A percentile compares a stretch with the other conserved stretches of the same genome.
Conservation (phyloP, 495 filamentous ascomycete species). For the Platismatia glauca region DNA sequence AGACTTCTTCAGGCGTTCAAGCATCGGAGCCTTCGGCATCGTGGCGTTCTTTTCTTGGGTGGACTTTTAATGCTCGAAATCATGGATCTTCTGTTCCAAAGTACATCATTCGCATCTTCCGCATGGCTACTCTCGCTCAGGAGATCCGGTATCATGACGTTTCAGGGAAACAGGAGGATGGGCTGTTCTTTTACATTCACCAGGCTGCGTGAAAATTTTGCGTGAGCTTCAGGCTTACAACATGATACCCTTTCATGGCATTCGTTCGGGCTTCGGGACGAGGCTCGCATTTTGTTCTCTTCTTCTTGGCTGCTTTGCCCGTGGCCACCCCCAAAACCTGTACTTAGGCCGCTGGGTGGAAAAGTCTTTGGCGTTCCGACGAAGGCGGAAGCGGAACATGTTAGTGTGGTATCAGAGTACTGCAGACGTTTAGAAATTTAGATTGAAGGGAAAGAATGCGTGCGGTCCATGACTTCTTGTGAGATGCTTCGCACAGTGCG, state of each 20-base stretch:
- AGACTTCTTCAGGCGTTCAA: slow-evolving; percentile 15
- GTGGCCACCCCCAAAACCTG: slow-evolving; percentile 10
- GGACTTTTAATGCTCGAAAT: background rate
- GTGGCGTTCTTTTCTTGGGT: slow-evolving; percentile 10
- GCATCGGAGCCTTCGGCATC: background rate
- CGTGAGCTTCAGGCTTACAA: slow-evolving; percentile 15
- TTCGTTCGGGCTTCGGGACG: slow-evolving; percentile 10
- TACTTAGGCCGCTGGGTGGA: slow-evolving; percentile 10
- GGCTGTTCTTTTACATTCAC: slow-evolving; percentile 5
- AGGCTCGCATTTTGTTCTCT: slow-evolving; percentile 3
- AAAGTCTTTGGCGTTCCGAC: slow-evolving; percentile 2
- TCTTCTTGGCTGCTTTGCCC: slow-evolving; percentile 10
- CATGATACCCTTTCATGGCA: slow-evolving; percentile 21
- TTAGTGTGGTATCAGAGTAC: background rate
- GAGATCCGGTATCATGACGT: background rate
- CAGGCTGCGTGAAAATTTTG: slow-evolving; percentile 1
- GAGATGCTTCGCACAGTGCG: background rate
- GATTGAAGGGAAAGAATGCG: background rate
- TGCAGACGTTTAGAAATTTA: slow-evolving; percentile 5
- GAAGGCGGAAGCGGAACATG: background rate
- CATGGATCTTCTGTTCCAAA: background rate
- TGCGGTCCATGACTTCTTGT: background rate
- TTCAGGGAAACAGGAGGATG: slow-evolving; percentile 2
- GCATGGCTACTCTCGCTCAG: slow-evolving; percentile 13
- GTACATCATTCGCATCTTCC: background rate